Evolutionary conservation across 768 basidiomycete species (phyloP), one percentile per base, ranked within the genome.

Genomic region (Tulasnella sp.): DNA sequence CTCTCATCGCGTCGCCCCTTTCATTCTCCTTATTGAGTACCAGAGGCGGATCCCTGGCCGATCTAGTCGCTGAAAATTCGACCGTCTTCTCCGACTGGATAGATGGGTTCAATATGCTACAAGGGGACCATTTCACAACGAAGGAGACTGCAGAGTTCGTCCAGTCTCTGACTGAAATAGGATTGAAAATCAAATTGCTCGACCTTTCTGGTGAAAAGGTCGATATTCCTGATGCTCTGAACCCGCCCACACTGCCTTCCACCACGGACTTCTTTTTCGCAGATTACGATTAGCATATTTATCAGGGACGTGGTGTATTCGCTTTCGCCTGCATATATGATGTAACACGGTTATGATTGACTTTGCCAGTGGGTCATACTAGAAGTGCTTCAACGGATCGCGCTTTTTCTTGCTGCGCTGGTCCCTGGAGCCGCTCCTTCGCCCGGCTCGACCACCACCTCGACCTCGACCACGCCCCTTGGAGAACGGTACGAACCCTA

Each of bases 21-120:
- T 92, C 92, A 3, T 95, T 95, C 82, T 91, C 92, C 11, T 83
- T 96, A 71, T 82, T 93, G 72, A 90, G 88, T 76, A 85, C 88
- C 8, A 89, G 87, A 79, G 91, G 91, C 79, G 90, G 88, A 25
- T 90, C 91, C 1, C 81, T 94, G 76, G 93, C 91, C 4, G 92
- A 94, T 81, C 88, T 91, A 76, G 90, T 93, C 79, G 92, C 93
- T 3, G 89, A 90, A 37, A 89, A 94, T 82, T 87, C 88, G 72
- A 89, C 90, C 22, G 85, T 91, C 22, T 96, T 93, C 91, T 91
- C 93, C 19, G 95, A 97, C 83, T 97, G 95, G 95, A 93, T 93
- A 2, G 95, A 97, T 82, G 95, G 94, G 4, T 81, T 97, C 82
- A 93, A 93, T 80, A 92, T 96, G 90, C 86, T 96, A 54, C 86